These are phyloP conservation scores for Cardamine resedifolia DNA, from an alignment of 345 rosid genomes.

Conservation along the genomic window DNA sequence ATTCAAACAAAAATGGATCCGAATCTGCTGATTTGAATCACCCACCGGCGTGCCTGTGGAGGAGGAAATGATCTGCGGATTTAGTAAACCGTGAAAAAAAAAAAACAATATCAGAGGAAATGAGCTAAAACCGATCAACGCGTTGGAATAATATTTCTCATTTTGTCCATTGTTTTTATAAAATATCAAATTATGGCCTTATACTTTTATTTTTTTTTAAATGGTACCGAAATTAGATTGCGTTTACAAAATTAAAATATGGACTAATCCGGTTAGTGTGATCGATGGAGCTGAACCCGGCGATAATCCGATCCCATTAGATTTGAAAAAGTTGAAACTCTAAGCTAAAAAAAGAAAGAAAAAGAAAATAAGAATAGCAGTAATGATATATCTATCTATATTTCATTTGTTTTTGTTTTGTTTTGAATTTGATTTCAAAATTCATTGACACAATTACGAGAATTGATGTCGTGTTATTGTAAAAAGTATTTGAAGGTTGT, in stretches of 20 bases:
- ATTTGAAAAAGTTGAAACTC: too few relatives aligned
- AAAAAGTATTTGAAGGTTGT: too few relatives aligned
- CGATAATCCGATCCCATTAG: background rate
- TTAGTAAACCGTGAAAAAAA: slow-evolving; percentile 4
- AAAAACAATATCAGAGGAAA: background rate
- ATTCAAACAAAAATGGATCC: slow-evolving; percentile 1
- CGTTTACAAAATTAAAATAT: background rate
- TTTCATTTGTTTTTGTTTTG: too few relatives aligned
- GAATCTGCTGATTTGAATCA: slow-evolving; percentile 13
- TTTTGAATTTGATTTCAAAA: too few relatives aligned
- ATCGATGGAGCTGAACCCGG: background rate
- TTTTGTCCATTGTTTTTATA: slow-evolving; percentile 20
- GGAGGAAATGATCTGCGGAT: background rate
- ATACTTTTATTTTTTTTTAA: background rate
- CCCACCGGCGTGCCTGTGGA: background rate
- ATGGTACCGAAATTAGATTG: background rate
- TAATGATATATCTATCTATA: too few relatives aligned
- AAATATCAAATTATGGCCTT: slow-evolving; percentile 10
- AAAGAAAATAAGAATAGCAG: too few relatives aligned
- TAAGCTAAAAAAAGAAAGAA: too few relatives aligned
- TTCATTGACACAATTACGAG: too few relatives aligned
- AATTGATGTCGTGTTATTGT: too few relatives aligned
- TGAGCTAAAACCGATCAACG: slow-evolving; percentile 32
- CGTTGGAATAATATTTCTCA: slow-evolving; percentile 14
- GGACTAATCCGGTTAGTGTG: background rate